Evolutionary conservation across 495 filamentous ascomycete genomes (phyloP).

Genomic region (Astrocystis sublimbata): DNA sequence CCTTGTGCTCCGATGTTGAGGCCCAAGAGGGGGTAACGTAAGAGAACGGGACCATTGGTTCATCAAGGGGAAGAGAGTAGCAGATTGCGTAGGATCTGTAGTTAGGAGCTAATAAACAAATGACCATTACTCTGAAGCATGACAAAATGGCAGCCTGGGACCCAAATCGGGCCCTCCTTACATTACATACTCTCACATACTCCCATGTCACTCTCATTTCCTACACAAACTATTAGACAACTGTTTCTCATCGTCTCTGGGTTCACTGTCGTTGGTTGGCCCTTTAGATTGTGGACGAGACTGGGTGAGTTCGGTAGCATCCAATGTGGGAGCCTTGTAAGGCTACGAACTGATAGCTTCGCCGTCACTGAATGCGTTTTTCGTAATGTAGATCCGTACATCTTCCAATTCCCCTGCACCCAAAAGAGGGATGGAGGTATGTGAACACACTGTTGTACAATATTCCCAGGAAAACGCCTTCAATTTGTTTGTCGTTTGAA

Average conservation of each 20-base stretch:
- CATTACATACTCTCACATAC: conserved; percentile 8
- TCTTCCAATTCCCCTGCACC: not conserved
- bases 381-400: not conserved
- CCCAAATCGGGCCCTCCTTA: conserved; percentile 11
- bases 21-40: conserved; percentile 20
- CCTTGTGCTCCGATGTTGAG: conserved; percentile 32
- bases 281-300: not conserved
- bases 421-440: not conserved
- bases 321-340: not conserved
- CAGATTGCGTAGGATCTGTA: conserved; percentile 9
- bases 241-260: not conserved
- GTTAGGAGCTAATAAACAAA: conserved; percentile 11
- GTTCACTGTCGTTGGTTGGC: not conserved
- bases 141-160: conserved; percentile 1
- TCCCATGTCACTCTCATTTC: not conserved
- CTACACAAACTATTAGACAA: not conserved
- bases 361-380: not conserved
- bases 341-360: not conserved
- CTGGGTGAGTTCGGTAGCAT: not conserved
- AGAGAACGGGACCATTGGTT: not conserved
- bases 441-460: conserved; percentile 17
- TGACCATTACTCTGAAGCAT: conserved; percentile 11
- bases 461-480: conserved; percentile 11
- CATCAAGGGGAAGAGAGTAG: not conserved
- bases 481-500: not conserved